phyloP scores from a whole-genome alignment of 208 protist species.

The Histomonas meleagridis region DNA sequence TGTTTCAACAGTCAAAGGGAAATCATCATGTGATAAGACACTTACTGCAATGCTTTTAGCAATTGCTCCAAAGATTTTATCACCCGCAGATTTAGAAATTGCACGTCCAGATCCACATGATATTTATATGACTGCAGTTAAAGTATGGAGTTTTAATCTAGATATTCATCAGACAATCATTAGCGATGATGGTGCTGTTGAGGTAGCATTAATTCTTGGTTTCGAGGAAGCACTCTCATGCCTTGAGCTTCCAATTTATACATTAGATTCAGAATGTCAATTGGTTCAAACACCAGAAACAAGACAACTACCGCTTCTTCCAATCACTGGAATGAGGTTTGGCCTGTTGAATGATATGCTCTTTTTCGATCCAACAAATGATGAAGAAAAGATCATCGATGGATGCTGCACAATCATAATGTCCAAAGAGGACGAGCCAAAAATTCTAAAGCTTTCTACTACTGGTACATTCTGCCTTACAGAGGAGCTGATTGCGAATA shows the following conservation, averaged over 20 bases:
- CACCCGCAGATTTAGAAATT: neutral
- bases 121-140: neutral
- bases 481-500: too few species aligned
- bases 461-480: neutral
- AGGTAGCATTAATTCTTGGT: neutral
- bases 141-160: neutral
- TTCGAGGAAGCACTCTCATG: neutral
- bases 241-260: neutral
- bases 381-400: neutral
- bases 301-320: neutral
- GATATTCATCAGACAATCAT: neutral
- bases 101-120: conserved; percentile 6
- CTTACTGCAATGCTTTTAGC: neutral
- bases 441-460: neutral
- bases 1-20: neutral
- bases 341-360: neutral
- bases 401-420: conserved; percentile 25
- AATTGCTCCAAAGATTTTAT: neutral
- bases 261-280: neutral
- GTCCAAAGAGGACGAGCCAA: neutral
- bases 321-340: neutral
- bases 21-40: neutral
- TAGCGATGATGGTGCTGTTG: conserved; percentile 21
- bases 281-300: neutral
- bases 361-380: neutral